Evolutionary conservation across 1,284 basidiomycete genomes (phyloP).

Genomic region (Apiotrichum siamense): DNA sequence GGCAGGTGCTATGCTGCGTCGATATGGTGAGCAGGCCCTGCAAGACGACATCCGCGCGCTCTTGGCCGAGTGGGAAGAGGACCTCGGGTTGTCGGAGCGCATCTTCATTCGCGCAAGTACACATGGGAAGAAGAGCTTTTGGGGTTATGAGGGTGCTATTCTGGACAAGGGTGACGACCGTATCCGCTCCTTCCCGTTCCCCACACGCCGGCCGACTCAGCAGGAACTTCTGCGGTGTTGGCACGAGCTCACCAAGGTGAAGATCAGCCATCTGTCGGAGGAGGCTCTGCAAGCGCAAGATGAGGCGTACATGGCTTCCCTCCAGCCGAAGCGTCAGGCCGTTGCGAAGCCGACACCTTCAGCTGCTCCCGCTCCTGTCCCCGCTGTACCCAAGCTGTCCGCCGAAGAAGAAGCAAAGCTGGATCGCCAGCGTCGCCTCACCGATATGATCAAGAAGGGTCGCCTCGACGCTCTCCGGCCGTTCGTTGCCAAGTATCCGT

Average conservation of each 20-base stretch:
- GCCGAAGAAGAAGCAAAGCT: constrained; percentile 69
- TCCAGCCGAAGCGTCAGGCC: constrained; percentile 57
- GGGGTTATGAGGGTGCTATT: constrained; percentile 70
- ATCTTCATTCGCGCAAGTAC: constrained; percentile 84
- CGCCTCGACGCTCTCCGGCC: constrained; percentile 69
- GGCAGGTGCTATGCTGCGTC: constrained; percentile 87
- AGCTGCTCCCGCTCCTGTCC: constrained; percentile 48
- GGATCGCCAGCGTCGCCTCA: constrained; percentile 69
- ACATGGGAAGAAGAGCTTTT: constrained; percentile 77
- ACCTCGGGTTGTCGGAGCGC: constrained; percentile 70
- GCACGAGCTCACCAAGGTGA: constrained; percentile 76
- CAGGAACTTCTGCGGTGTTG: constrained; percentile 84
- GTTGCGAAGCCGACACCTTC: constrained; percentile 37
- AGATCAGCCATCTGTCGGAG: constrained; percentile 78
- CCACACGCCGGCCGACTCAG: constrained; percentile 88
- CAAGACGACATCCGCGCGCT: constrained; percentile 86
- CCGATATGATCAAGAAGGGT: constrained; percentile 85
- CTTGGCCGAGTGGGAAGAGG: constrained; percentile 74
- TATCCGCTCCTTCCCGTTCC: constrained; percentile 84
- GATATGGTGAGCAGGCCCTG: constrained; percentile 90
- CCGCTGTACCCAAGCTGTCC: constrained; percentile 57
- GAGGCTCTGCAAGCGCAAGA: constrained; percentile 78
- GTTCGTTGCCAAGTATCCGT: constrained; percentile 74
- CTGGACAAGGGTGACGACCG: constrained; percentile 65
- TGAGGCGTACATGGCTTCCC: constrained; percentile 74